phyloP scores from a whole-genome alignment of 208 protist genomes.

The Leishmania gerbilli region DNA sequence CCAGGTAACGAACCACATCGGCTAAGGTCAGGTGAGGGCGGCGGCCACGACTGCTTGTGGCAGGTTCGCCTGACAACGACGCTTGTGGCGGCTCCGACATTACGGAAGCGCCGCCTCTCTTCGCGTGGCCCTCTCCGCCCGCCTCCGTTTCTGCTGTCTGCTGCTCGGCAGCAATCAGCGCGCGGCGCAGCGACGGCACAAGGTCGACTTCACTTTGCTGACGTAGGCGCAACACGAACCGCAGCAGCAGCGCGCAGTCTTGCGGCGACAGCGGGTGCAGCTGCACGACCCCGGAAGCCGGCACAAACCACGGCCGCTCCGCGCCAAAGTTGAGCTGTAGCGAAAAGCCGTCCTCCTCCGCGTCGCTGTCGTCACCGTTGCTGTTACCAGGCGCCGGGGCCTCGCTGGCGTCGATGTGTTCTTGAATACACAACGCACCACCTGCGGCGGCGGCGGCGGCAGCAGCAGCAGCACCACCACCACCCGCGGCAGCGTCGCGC shows the following conservation, averaged over 20 bases:
- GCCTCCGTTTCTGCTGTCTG: background rate
- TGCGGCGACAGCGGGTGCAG: slow-evolving; percentile 44
- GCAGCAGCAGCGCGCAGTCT: slow-evolving; percentile 54
- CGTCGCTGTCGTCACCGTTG: slow-evolving; percentile 1
- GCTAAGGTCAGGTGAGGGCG: slow-evolving; percentile 34
- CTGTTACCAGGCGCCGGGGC: background rate
- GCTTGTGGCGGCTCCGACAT: background rate
- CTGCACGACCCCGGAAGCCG: slow-evolving; percentile 46
- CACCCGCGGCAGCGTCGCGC: background rate
- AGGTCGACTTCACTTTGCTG: slow-evolving; percentile 47
- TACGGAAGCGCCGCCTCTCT: background rate
- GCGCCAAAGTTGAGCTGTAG: slow-evolving; percentile 14
- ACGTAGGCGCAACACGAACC: slow-evolving; percentile 66
- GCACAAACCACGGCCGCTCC: slow-evolving; percentile 66
- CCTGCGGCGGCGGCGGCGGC: background rate
- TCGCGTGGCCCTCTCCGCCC: background rate
- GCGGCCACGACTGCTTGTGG: background rate
- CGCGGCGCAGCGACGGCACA: slow-evolving; percentile 32
- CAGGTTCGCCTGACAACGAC: background rate
- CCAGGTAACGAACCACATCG: slow-evolving; percentile 67
- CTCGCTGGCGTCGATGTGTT: background rate
- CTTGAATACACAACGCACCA: background rate
- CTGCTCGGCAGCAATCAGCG: slow-evolving; percentile 24
- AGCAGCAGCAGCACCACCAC: background rate
- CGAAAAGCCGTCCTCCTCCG: slow-evolving; percentile 16